These are phyloP conservation scores for Talaromyces pinophilus DNA, from an alignment of 2,329 filamentous ascomycete genomes.

Conservation along the genomic window DNA sequence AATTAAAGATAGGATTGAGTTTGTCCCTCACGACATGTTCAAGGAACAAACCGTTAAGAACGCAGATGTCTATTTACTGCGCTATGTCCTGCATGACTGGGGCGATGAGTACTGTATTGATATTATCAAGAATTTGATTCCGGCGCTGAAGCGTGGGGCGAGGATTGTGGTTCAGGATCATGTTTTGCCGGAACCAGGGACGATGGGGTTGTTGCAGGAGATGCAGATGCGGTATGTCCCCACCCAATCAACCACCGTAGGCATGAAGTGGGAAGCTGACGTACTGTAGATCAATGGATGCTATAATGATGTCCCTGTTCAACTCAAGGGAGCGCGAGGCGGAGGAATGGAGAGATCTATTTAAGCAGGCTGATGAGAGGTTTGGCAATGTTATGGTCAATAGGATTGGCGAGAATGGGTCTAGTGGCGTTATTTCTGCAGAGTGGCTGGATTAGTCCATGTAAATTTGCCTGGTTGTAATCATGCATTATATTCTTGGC, in stretches of 20 bases:
- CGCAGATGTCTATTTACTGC: slow-evolving; percentile 40
- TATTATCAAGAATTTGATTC: slow-evolving; percentile 38
- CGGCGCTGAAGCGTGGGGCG: slow-evolving; percentile 26
- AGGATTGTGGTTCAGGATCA: slow-evolving; percentile 24
- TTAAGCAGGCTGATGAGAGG: slow-evolving; percentile 42
- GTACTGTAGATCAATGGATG: slow-evolving; percentile 48
- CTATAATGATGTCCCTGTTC: slow-evolving; percentile 55
- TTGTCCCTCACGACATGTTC: slow-evolving; percentile 21
- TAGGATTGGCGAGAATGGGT: slow-evolving; percentile 20
- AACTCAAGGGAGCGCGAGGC: slow-evolving; percentile 56
- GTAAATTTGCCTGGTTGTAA: neutral
- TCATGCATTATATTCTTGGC: neutral
- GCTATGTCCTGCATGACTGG: slow-evolving; percentile 47
- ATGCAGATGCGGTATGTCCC: slow-evolving; percentile 24
- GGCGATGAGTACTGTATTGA: slow-evolving; percentile 38
- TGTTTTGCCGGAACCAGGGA: slow-evolving; percentile 25
- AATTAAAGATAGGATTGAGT: slow-evolving; percentile 1
- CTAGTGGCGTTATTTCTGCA: slow-evolving; percentile 20
- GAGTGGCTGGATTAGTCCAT: slow-evolving; percentile 11
- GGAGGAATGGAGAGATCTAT: slow-evolving; percentile 51
- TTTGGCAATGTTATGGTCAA: neutral
- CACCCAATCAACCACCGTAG: neutral
- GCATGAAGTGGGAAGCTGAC: no score
- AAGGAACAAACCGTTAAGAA: slow-evolving; percentile 34
- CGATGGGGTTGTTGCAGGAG: slow-evolving; percentile 23